A percentile compares a stretch with the other conserved stretches of the same genome.
These are phyloP conservation scores for Heritiera fomes DNA, from an alignment of 345 rosid genomes.

Conservation along the genomic window DNA sequence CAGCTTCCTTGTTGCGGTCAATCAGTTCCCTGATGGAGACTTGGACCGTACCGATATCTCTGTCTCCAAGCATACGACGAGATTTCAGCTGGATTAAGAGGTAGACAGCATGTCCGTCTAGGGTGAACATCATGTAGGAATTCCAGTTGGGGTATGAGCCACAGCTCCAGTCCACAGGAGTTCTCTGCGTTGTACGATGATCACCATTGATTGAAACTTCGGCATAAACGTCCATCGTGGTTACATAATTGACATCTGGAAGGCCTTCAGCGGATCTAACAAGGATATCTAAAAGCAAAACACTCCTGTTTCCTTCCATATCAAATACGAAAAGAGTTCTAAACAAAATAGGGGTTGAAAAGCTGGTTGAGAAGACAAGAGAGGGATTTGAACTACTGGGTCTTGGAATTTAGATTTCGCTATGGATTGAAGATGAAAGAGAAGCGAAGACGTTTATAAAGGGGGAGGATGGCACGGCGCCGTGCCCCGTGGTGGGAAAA, in stretches of 20 bases:
- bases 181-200: conserved; percentile 28
- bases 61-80: conserved; percentile 18
- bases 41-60: background rate
- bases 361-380: background rate
- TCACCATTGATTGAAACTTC: conserved; percentile 42
- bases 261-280: background rate
- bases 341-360: background rate
- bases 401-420: background rate
- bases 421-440: background rate
- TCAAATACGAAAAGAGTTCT: background rate
- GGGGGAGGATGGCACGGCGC: too few species aligned
- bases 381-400: too few species aligned
- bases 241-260: background rate
- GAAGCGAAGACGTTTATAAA: background rate
- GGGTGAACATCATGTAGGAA: conserved; percentile 34
- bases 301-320: conserved; percentile 31
- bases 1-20: background rate
- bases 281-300: conserved; percentile 40
- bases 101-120: conserved; percentile 31
- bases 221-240: conserved; percentile 55
- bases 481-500: too few species aligned
- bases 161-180: conserved; percentile 38
- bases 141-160: conserved; percentile 48
- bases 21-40: conserved; percentile 51
- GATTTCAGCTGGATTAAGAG: conserved; percentile 37